Evolutionary conservation across 331 rosid species (phyloP).

Genomic region (Acacia pycnantha): DNA sequence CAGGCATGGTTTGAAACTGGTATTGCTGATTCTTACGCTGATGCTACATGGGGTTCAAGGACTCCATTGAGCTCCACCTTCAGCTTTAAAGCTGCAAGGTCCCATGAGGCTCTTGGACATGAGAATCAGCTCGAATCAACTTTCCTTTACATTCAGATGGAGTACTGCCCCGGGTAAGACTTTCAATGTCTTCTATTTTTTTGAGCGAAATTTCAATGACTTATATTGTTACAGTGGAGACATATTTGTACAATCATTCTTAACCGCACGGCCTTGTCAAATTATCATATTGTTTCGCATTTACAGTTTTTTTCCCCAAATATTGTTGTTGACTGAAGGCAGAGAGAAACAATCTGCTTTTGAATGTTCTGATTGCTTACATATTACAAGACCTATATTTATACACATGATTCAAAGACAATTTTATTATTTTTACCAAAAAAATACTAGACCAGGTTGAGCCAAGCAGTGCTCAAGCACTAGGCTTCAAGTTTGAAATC

Average conservation of each 20-base stretch:
- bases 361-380: background rate
- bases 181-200: slow-evolving; percentile 17
- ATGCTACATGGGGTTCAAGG: slow-evolving; percentile 61
- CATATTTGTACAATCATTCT: slow-evolving; percentile 10
- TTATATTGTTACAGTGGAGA: slow-evolving; percentile 13
- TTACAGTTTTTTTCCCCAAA: background rate
- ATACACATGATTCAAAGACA: too few species aligned
- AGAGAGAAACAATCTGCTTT: background rate
- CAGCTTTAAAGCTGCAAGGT: slow-evolving; percentile 51
- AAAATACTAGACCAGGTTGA: background rate
- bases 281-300: slow-evolving; percentile 10
- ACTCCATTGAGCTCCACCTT: slow-evolving; percentile 70
- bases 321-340: background rate
- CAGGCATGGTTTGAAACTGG: slow-evolving; percentile 99
- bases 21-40: slow-evolving; percentile 58
- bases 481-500: background rate
- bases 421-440: background rate
- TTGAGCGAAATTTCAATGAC: slow-evolving; percentile 12
- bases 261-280: background rate
- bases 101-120: slow-evolving; percentile 53
- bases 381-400: too few species aligned
- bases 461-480: background rate
- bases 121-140: slow-evolving; percentile 84
- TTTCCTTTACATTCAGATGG: slow-evolving; percentile 96
- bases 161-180: slow-evolving; percentile 85